Percentiles rank a stretch among this genome's conserved stretches.
Conservation (phyloP, 2,329 filamentous ascomycete genomes). For the Mollisia scopiformis region DNA sequence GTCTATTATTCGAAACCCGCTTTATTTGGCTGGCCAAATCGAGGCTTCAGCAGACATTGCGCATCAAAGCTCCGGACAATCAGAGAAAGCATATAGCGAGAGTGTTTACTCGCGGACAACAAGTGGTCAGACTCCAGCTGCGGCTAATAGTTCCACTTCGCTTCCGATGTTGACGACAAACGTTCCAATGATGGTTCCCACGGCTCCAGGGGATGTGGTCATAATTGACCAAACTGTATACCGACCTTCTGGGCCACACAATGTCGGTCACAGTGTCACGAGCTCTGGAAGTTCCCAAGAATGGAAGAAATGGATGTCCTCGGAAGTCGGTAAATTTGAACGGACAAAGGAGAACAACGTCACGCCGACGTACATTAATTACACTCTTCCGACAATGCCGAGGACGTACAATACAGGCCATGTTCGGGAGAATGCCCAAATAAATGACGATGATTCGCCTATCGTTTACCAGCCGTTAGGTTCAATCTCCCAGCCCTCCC, state of each 20-base stretch:
- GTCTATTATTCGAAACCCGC: conserved; percentile 13
- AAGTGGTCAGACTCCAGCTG: conserved; percentile 29
- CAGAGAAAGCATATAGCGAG: conserved; percentile 35
- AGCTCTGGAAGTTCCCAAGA: conserved; percentile 52
- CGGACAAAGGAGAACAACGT: conserved; percentile 27
- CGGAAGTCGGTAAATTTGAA: conserved; percentile 53
- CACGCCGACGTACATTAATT: conserved; percentile 26
- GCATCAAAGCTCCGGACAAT: too few species aligned
- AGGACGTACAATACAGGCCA: conserved; percentile 41
- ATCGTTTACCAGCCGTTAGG: conserved; percentile 30
- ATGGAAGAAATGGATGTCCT: conserved; percentile 59
- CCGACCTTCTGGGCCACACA: conserved; percentile 28
- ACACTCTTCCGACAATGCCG: conserved; percentile 33
- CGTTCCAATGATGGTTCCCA: conserved; percentile 9
- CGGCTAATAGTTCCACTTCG: conserved; percentile 22
- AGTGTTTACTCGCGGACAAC: conserved; percentile 39
- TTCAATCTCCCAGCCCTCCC: conserved; percentile 23
- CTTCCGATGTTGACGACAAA: conserved; percentile 20
- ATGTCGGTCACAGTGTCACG: conserved; percentile 37
- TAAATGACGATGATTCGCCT: conserved; percentile 43
- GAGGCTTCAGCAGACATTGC: not conserved
- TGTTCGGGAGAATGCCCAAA: conserved; percentile 53
- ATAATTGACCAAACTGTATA: conserved; percentile 39
- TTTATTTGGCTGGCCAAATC: conserved; percentile 6
- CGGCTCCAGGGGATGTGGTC: conserved; percentile 38